Conservation (phyloP, 208 protist species). For the Tritrichomonas musculus region DNA sequence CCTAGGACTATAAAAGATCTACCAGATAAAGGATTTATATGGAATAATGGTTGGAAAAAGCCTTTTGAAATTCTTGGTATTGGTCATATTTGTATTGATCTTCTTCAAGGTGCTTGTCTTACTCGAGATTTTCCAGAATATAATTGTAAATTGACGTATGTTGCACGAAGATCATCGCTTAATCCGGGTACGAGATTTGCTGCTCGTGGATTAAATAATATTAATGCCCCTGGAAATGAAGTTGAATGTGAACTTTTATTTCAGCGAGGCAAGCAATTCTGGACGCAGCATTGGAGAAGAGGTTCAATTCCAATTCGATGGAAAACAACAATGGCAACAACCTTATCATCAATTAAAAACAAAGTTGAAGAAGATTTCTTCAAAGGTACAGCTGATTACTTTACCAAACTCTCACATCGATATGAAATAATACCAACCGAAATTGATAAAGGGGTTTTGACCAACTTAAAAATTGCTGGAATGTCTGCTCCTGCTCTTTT, state of each 20-base stretch:
- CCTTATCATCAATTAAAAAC: not conserved
- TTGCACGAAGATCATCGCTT: not conserved
- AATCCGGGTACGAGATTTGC: not conserved
- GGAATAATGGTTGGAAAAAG: not conserved
- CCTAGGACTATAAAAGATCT: not conserved
- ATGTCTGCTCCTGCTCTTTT: not conserved
- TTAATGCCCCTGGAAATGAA: not conserved
- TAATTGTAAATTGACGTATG: not conserved
- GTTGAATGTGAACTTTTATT: slow-evolving; percentile 26
- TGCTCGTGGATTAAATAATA: not conserved
- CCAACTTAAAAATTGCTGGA: not conserved
- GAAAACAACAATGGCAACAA: not conserved
- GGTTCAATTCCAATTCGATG: not conserved
- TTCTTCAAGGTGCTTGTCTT: not conserved
- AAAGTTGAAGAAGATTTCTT: not conserved
- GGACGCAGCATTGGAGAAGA: not conserved
- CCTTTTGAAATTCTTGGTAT: not conserved
- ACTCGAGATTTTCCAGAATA: not conserved
- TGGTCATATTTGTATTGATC: not conserved
- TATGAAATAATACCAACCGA: not conserved
- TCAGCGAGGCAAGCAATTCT: not conserved
- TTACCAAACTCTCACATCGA: not conserved
- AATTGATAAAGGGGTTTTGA: not conserved
- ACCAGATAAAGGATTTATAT: not conserved
- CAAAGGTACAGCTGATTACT: not conserved